phyloP scores from a whole-genome alignment of 371 early-diverging fungal species.

The Zopfochytrium polystomum region DNA sequence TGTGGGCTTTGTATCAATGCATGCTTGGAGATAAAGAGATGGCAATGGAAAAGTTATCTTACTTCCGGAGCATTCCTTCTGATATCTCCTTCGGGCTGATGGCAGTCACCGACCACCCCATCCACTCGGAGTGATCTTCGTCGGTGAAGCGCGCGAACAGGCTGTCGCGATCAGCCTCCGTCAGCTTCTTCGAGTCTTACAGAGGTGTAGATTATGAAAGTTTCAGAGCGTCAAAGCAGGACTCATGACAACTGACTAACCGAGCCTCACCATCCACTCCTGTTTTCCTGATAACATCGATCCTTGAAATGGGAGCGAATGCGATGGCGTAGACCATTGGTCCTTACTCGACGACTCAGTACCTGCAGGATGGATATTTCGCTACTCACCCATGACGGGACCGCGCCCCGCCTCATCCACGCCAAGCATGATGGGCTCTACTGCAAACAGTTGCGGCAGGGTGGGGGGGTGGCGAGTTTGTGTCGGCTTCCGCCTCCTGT shows the following conservation, averaged over 20 bases:
- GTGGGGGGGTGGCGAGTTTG: too few relatives aligned
- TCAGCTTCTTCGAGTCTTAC: slow-evolving; percentile 85
- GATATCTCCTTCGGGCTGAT: slow-evolving; percentile 90
- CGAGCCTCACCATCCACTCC: slow-evolving; percentile 79
- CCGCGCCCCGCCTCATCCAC: slow-evolving; percentile 99
- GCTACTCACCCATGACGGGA: slow-evolving; percentile 94
- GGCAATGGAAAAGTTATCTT: background rate
- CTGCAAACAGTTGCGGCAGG: too few relatives aligned
- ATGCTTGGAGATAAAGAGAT: background rate
- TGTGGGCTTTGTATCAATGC: slow-evolving; percentile 3
- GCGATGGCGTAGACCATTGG: slow-evolving; percentile 95
- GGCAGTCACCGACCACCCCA: slow-evolving; percentile 83
- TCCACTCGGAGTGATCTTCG: slow-evolving; percentile 49
- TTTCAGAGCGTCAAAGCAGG: too few relatives aligned
- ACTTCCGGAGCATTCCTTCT: slow-evolving; percentile 75
- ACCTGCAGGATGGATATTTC: too few relatives aligned
- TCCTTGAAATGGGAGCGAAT: slow-evolving; percentile 65
- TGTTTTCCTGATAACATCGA: slow-evolving; percentile 60
- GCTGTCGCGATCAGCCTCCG: slow-evolving; percentile 65
- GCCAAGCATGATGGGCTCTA: slow-evolving; percentile 61
- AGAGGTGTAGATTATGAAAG: background rate
- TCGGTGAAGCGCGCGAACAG: slow-evolving; percentile 64
- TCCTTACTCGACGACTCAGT: too few relatives aligned
- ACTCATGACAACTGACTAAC: background rate
- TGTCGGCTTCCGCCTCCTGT: too few relatives aligned